phyloP scores from a whole-genome alignment of 2,329 filamentous ascomycete genomes.

The Penicillium sp. region DNA sequence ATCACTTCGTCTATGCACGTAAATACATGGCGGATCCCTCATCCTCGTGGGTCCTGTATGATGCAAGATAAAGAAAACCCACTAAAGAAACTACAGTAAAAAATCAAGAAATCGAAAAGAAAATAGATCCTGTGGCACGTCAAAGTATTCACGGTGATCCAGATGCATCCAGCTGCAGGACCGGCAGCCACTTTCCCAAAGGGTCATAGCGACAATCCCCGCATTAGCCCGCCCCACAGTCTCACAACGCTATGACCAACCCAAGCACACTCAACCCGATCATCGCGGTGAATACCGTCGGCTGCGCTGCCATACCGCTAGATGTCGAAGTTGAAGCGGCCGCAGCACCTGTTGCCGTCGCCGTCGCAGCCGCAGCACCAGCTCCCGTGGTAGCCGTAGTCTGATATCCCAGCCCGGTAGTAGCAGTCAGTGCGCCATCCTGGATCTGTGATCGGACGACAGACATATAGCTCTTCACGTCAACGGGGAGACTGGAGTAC shows the following conservation, averaged over 20 bases:
- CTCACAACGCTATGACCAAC: slow-evolving; percentile 23
- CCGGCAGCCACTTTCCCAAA: slow-evolving; percentile 3
- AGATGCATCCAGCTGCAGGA: slow-evolving; percentile 2
- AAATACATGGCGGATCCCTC: neutral
- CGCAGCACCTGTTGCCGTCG: slow-evolving; percentile 2
- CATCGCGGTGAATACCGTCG: slow-evolving; percentile 19
- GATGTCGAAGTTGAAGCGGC: slow-evolving; percentile 18
- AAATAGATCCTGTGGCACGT: neutral
- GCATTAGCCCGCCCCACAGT: neutral
- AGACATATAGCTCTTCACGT: slow-evolving; percentile 34
- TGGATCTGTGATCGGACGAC: slow-evolving; percentile 32
- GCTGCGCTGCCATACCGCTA: slow-evolving; percentile 16
- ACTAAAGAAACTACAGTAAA: neutral
- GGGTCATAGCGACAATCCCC: neutral
- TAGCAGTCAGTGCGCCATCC: slow-evolving; percentile 29
- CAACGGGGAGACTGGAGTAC: slow-evolving; percentile 32
- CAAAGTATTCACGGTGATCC: neutral
- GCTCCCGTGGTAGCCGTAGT: neutral
- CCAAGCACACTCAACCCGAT: slow-evolving; percentile 26
- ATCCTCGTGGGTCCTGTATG: neutral
- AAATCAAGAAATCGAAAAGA: neutral
- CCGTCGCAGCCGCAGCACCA: neutral
- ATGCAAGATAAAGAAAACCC: neutral
- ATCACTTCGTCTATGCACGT: neutral
- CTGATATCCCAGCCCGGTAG: slow-evolving; percentile 17